A percentile compares a stretch with the other conserved stretches of the same genome.
Conservation (phyloP, 2,329 filamentous ascomycete genomes). For the Exophiala alcalophila region DNA sequence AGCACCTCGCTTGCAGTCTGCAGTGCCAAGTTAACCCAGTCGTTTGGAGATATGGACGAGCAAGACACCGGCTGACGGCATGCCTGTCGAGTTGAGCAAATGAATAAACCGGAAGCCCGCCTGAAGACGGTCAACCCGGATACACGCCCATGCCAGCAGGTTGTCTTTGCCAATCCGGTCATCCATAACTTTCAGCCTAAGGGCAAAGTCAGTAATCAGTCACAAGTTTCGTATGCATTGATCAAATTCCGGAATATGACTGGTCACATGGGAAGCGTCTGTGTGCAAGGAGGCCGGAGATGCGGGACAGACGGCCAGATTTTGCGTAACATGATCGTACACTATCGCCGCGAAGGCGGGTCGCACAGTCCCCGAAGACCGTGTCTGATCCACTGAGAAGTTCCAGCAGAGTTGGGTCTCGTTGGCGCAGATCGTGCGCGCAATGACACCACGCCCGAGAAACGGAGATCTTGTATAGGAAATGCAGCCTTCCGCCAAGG, state of each 20-base stretch:
- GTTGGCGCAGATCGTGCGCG: too few species aligned
- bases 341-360: slow-evolving; percentile 4
- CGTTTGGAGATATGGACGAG: slow-evolving; percentile 70
- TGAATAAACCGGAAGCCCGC: slow-evolving; percentile 75
- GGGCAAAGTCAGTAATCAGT: slow-evolving; percentile 13
- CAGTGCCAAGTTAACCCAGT: slow-evolving; percentile 11
- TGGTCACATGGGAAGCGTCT: slow-evolving; percentile 13
- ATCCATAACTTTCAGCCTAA: slow-evolving; percentile 79
- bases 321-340: slow-evolving; percentile 24
- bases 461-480: too few species aligned
- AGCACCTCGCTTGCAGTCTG: slow-evolving; percentile 2
- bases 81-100: slow-evolving; percentile 67
- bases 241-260: slow-evolving; percentile 16
- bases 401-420: too few species aligned
- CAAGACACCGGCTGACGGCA: slow-evolving; percentile 64
- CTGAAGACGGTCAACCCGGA: slow-evolving; percentile 75
- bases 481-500: too few species aligned
- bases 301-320: slow-evolving; percentile 2
- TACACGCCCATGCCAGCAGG: slow-evolving; percentile 82
- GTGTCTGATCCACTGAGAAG: too few species aligned
- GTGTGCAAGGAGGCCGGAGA: not conserved
- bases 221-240: not conserved
- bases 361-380: slow-evolving; percentile 7
- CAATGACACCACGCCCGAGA: too few species aligned
- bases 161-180: slow-evolving; percentile 70